Base-by-base conservation (phyloP, 169 alveolate species). In the Blepharisma undulans region DNA sequence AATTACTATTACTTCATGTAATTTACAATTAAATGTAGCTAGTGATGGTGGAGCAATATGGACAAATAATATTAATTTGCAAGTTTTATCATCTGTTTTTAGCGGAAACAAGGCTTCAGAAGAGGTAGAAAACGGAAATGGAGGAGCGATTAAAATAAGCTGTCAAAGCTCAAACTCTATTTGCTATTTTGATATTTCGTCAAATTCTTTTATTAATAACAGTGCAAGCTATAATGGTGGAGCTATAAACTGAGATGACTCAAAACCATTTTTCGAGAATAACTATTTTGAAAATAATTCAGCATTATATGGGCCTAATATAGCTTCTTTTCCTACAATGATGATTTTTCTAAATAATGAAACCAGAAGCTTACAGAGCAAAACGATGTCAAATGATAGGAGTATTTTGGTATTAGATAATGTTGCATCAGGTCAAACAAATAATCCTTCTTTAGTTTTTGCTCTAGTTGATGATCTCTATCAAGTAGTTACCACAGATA, bases 301-400 rank as follows among this genome's bases (percentile, higher is more conserved):
- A 33, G 88, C 88, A 16, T 19, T 12, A 14, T 81, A 81, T 25
- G 88, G 88, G 78, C 36, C 21, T 27, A 81, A 81, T 32, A 81
- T 81, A 27, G 88, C 88, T 16, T 27, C 78, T 30, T n/a, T 14
- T 32, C 88, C 88, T 76, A 14, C 29, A 16, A 66, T 16, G 19
- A 16, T 76, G 25, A 18, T 14, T n/a, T n/a, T n/a, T n/a, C n/a
- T n/a, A n/a, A n/a, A n/a, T n/a, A n/a, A n/a, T n/a, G n/a, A n/a
- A n/a, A n/a, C n/a, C n/a, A n/a, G n/a, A n/a, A n/a, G n/a, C n/a
- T n/a, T n/a, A n/a, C n/a, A n/a, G n/a, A n/a, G n/a, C n/a, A n/a
- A n/a, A n/a, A n/a, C n/a, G n/a, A n/a, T n/a, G n/a, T n/a, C n/a
- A n/a, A n/a, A n/a, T n/a, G n/a, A n/a, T n/a, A n/a, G n/a, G n/a